These are phyloP conservation scores for Botrytis elliptica DNA, from an alignment of 2,329 filamentous ascomycete species.

Conservation along the genomic window DNA sequence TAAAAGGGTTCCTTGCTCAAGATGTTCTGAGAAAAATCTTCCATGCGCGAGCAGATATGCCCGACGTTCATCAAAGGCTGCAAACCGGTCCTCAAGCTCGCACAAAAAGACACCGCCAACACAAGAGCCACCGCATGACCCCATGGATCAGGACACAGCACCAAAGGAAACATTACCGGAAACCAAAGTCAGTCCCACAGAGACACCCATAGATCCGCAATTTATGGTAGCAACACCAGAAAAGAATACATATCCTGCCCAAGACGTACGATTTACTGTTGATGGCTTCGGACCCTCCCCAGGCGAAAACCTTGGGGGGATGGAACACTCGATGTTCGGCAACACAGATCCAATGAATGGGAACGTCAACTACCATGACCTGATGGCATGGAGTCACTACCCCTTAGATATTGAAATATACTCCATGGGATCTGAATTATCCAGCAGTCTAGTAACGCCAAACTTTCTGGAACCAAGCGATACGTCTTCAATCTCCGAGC, in stretches of 20 bases:
- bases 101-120: slow-evolving; percentile 18
- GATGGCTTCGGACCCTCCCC: slow-evolving; percentile 18
- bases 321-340: slow-evolving; percentile 17
- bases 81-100: slow-evolving; percentile 17
- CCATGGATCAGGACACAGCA: slow-evolving; percentile 18
- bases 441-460: slow-evolving; percentile 12
- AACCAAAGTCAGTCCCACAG: background rate
- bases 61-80: slow-evolving; percentile 49
- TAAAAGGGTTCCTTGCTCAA: slow-evolving; percentile 50
- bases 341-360: slow-evolving; percentile 23
- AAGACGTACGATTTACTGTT: slow-evolving; percentile 12
- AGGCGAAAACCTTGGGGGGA: slow-evolving; percentile 4
- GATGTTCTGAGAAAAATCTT: slow-evolving; percentile 51
- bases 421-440: slow-evolving; percentile 12
- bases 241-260: slow-evolving; percentile 4
- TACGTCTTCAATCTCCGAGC: slow-evolving; percentile 11
- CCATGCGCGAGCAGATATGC: slow-evolving; percentile 51
- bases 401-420: slow-evolving; percentile 45
- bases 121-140: slow-evolving; percentile 19
- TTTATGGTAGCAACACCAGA: slow-evolving; percentile 12
- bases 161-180: slow-evolving; percentile 9
- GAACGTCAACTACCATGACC: slow-evolving; percentile 46
- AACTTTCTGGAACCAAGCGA: slow-evolving; percentile 13
- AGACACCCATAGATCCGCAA: slow-evolving; percentile 1
- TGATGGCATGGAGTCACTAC: slow-evolving; percentile 47